Base-by-base conservation (phyloP, 2,329 filamentous ascomycete genomes). In the Cladophialophora carrionii region DNA sequence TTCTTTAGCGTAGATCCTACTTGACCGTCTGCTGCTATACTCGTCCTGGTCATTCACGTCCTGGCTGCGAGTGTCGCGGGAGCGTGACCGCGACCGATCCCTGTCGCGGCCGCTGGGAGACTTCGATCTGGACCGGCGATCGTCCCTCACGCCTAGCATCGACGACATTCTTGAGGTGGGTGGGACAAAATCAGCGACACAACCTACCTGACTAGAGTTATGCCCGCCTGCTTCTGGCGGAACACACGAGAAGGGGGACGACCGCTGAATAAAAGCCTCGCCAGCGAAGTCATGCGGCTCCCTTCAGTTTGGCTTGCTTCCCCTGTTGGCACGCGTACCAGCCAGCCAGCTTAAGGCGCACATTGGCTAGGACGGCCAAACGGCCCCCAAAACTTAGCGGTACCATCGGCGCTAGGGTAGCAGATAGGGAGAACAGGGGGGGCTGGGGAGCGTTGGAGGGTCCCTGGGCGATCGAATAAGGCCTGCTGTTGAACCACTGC, bases 91-190 rank as follows among this genome's bases (percentile, higher is more conserved):
- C 51, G 80, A 78, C 52, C 76, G 73, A 67, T 70, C 74, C 56
- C 70, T 61, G 43, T 73, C 72, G 34, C 75, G 74, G 31, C 78
- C 77, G 62, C 76, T 72, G 37, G 79, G 79, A 37, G 79, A 81
- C 67, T 77, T 80, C 67, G 79, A 81, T 61, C 80, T 76, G 67
- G 76, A 76, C 62, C 79, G 78, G 68, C 70, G 69, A 41, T 64
- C 46, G 43, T 71, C 64, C 53, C 66, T 64, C 48, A 71, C 69
- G 34, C 62, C 64, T 32, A 71, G 62, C 67, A 71, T 67, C 46
- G 68, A 67, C 54, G 62, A 51, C 67, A 67, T 69, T 24, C 55
- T 61, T 22, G 29, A 26, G 12, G 22, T 12, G 24, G 32, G 57
- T 52, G 29, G 31, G 32, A 20, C 14, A 31, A 4, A 31, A n/a